Conservation (phyloP, 257 asterid genomes). For the Eustoma russellianum region DNA sequence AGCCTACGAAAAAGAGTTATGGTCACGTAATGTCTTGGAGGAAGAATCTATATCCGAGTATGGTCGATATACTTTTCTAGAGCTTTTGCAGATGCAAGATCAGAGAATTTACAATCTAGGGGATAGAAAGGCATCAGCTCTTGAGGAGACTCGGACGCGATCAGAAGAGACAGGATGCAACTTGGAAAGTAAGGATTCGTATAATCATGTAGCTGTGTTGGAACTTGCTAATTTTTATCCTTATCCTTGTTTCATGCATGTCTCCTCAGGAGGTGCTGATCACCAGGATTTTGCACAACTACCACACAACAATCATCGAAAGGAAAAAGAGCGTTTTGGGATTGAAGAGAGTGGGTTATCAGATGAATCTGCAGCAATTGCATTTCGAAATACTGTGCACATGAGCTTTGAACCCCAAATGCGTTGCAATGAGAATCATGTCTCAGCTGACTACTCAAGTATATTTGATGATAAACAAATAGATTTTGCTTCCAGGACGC, state of each 20-base stretch:
- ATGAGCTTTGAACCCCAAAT: slow-evolving; percentile 20
- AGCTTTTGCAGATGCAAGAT: slow-evolving; percentile 54
- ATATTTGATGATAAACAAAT: slow-evolving; percentile 19
- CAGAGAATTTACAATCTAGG: too few relatives aligned
- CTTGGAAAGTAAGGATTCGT: slow-evolving; percentile 21
- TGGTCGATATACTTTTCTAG: slow-evolving; percentile 28
- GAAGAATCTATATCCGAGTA: slow-evolving; percentile 29
- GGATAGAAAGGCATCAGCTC: slow-evolving; percentile 18
- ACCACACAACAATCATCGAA: slow-evolving; percentile 15
- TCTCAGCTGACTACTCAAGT: slow-evolving; percentile 23
- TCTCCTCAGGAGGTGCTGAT: slow-evolving; percentile 29
- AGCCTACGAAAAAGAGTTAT: slow-evolving; percentile 38
- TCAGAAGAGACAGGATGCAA: slow-evolving; percentile 19
- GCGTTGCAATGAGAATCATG: slow-evolving; percentile 24
- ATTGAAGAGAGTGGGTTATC: slow-evolving; percentile 53
- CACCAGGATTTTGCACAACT: slow-evolving; percentile 16
- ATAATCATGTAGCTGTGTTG: slow-evolving; percentile 1
- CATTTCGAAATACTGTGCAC: slow-evolving; percentile 19
- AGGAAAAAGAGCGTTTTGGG: slow-evolving; percentile 25
- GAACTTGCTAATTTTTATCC: slow-evolving; percentile 2
- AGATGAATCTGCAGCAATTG: slow-evolving; percentile 45
- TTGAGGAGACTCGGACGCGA: slow-evolving; percentile 13
- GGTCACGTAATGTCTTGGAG: too few relatives aligned
- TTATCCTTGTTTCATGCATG: slow-evolving; percentile 14
- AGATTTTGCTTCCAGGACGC: slow-evolving; percentile 21